phyloP scores from a whole-genome alignment of 108 stramenopile genomes.

The Seminavis robusta region DNA sequence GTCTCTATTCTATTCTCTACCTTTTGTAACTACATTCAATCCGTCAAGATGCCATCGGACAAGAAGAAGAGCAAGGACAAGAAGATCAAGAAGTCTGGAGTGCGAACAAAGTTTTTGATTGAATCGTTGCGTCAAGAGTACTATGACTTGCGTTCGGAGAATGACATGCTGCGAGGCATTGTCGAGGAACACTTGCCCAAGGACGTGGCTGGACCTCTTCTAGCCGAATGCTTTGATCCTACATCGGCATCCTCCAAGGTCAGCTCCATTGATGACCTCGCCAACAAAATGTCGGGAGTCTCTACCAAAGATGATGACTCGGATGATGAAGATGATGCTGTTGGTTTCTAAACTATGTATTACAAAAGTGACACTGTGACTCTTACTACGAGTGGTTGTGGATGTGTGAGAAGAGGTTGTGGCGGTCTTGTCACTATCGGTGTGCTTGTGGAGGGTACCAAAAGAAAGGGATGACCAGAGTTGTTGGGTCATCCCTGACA shows the following conservation, averaged over 20 bases:
- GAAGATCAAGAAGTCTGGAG: conserved; percentile 36
- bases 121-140: conserved; percentile 43
- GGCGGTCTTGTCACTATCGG: too few relatives aligned
- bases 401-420: too few relatives aligned
- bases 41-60: too few relatives aligned
- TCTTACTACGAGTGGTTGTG: too few relatives aligned
- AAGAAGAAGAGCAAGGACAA: conserved; percentile 29
- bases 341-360: conserved; percentile 4
- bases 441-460: too few relatives aligned
- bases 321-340: conserved; percentile 15
- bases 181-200: conserved; percentile 24
- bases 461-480: too few relatives aligned
- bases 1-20: too few relatives aligned
- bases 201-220: conserved; percentile 18
- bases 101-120: conserved; percentile 52
- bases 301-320: conserved; percentile 34
- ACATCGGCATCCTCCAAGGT: conserved; percentile 13
- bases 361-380: too few relatives aligned
- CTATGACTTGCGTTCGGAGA: conserved; percentile 40
- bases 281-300: conserved; percentile 19
- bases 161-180: conserved; percentile 38
- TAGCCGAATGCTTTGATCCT: conserved; percentile 39
- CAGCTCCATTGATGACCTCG: conserved; percentile 29
- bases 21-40: too few relatives aligned
- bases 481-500: too few relatives aligned